Evolutionary conservation across 257 asterid genomes (phyloP).

Genomic region (Fraxinus cuspidata): DNA sequence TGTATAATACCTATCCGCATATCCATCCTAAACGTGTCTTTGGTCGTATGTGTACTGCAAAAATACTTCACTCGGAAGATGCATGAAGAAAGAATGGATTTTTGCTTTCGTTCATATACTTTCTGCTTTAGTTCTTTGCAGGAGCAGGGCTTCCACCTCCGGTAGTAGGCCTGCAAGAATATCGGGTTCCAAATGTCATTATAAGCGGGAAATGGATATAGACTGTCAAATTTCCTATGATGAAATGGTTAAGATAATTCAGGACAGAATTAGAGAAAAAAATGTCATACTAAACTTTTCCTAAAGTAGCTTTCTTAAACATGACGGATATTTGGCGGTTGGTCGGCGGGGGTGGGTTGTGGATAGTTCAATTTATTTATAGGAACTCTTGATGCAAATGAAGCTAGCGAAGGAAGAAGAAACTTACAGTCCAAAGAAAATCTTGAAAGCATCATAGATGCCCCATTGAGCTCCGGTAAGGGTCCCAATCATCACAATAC

Average conservation of each 20-base stretch:
- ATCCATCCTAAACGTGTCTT: background rate
- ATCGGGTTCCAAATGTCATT: background rate
- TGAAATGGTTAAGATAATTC: background rate
- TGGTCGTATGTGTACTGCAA: background rate
- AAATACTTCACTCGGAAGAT: background rate
- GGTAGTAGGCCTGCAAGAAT: constrained; percentile 71
- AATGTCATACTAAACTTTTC: background rate
- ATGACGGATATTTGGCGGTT: background rate
- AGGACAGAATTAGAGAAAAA: background rate
- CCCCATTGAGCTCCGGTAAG: constrained; percentile 87
- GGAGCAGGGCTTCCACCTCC: constrained; percentile 65
- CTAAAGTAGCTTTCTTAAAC: background rate
- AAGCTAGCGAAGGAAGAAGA: background rate
- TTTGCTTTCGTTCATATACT: background rate
- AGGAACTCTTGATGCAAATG: too few relatives aligned
- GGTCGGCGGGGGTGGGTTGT: background rate
- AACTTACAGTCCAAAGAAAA: constrained; percentile 70
- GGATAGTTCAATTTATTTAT: background rate
- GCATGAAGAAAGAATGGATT: background rate
- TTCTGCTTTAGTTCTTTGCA: constrained; percentile 36
- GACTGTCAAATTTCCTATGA: background rate
- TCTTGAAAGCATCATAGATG: constrained; percentile 74
- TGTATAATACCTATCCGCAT: background rate
- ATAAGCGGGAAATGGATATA: background rate
- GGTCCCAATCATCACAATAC: constrained; percentile 67